Evolutionary conservation across 306 rosid genomes (phyloP), one percentile per base, ranked within the genome.

Genomic region (Begonia fuchsioides): DNA sequence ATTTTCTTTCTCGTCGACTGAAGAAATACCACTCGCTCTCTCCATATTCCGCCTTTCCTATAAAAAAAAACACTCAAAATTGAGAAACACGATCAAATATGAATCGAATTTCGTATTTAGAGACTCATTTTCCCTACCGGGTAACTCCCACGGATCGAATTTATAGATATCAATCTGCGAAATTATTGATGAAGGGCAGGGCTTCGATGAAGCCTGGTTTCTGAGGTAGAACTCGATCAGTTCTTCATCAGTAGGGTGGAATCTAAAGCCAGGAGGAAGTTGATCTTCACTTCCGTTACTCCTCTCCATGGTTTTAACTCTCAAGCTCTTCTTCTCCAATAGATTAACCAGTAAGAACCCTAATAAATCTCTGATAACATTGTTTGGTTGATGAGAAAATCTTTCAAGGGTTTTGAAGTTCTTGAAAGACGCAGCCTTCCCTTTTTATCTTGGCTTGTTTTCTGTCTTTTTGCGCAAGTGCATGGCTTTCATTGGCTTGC

Each of bases 181-280:
- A 65, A 86, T 86, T 17, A 86, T 81, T 3, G 93, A 79, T 0
- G 73, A 81, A 51, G 96, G 93, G 68, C 88, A 82, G 13, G 96
- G 93, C 71, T 60, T 76, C 12, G 96, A 86, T 3, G 77, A 65
- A 61, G 86, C 90, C 64, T 86, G 96, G 68, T 86, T 81, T 54
- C 80, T 70, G 43, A 86, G 96, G 71, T 86, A 86, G 56, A 64
- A 54, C 41, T 81, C 55, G 5, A 86, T 81, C 20, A 86, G 57
- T 17, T 86, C 96, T 45, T 86, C 96, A 49, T 86, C 96, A 3
- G 96, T 86, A 53, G 96, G 96, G 72, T 86, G 96, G 62, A 86
- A 86, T 64, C 96, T 74, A 49, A 86, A 86, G 5, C 96, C 96
- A 61, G 96, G 96, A 32, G 96, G 96, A n/a, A 78, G 46, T 74